phyloP scores from a whole-genome alignment of 2,329 filamentous ascomycete species.

The Trichoderma simmonsii region DNA sequence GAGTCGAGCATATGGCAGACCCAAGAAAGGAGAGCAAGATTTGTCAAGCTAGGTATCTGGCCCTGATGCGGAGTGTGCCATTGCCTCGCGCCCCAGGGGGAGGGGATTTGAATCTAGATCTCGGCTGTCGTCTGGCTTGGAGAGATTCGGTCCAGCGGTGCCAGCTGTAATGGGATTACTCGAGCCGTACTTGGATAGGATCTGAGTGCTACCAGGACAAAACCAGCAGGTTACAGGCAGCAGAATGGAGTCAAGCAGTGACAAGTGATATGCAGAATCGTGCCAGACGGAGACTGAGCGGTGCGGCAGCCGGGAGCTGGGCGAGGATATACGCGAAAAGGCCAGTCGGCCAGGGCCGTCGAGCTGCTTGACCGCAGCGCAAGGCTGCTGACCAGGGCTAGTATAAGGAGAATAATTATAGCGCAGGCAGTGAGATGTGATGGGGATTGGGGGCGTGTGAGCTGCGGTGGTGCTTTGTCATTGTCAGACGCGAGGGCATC shows the following conservation, averaged over 20 bases:
- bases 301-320: slow-evolving; percentile 5
- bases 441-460: background rate
- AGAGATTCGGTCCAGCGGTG: background rate
- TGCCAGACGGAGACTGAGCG: background rate
- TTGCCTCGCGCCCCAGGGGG: slow-evolving; percentile 13
- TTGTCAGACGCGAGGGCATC: slow-evolving; percentile 1
- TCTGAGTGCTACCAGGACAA: background rate
- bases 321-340: slow-evolving; percentile 10
- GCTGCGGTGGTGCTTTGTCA: background rate
- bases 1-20: slow-evolving; percentile 2
- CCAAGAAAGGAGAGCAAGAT: slow-evolving; percentile 11
- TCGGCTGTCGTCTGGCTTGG: slow-evolving; percentile 7
- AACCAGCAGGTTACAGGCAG: background rate
- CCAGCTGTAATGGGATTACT: background rate
- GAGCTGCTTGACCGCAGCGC: slow-evolving; percentile 7
- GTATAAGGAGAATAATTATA: slow-evolving; percentile 15
- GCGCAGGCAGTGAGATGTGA: slow-evolving; percentile 7
- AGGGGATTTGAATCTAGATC: slow-evolving; percentile 5
- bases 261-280: background rate
- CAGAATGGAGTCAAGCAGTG: background rate
- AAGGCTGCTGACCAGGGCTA: slow-evolving; percentile 5
- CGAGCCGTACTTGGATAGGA: background rate
- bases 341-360: background rate
- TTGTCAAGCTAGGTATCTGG: slow-evolving; percentile 15
- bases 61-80: slow-evolving; percentile 15